A percentile compares a stretch with the other conserved stretches of the same genome.
phyloP scores from a whole-genome alignment of 2,329 filamentous ascomycete genomes.

The Penicillium italicum region DNA sequence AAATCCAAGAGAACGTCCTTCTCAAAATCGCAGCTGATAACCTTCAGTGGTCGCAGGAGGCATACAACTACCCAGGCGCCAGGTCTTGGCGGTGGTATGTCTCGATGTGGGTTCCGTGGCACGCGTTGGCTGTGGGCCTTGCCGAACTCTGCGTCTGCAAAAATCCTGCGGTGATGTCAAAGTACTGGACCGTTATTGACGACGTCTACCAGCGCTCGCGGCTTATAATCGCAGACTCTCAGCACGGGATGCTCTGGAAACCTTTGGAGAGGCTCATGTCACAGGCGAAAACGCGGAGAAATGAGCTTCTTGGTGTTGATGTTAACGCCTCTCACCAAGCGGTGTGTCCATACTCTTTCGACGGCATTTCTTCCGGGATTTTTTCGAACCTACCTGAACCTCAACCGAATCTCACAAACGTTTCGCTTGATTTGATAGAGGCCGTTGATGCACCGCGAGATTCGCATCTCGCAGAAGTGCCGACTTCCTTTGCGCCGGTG shows the following conservation, averaged over 20 bases:
- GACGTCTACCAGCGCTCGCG: slow-evolving; percentile 24
- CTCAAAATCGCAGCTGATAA: slow-evolving; percentile 27
- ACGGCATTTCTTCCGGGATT: background rate
- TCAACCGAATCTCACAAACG: background rate
- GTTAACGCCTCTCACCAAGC: background rate
- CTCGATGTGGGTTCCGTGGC: slow-evolving; percentile 33
- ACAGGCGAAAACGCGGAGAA: slow-evolving; percentile 19
- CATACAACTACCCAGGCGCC: slow-evolving; percentile 21
- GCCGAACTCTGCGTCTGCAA: slow-evolving; percentile 33
- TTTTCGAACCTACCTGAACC: background rate
- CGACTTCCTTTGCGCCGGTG: background rate
- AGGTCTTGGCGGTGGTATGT: slow-evolving; percentile 29
- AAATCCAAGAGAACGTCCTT: slow-evolving; percentile 21
- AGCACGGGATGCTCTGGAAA: slow-evolving; percentile 31
- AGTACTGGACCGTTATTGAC: slow-evolving; percentile 27
- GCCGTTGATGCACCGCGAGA: background rate
- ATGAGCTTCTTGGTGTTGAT: slow-evolving; percentile 10
- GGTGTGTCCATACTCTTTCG: background rate
- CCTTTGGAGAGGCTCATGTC: slow-evolving; percentile 32
- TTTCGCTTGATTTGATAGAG: background rate
- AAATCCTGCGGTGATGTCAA: slow-evolving; percentile 18
- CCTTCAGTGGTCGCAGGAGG: slow-evolving; percentile 19
- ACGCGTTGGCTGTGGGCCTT: slow-evolving; percentile 31
- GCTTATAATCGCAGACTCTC: slow-evolving; percentile 25
- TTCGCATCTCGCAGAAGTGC: background rate